phyloP scores from a whole-genome alignment of 768 basidiomycete species.

The Agrocybe pediades region DNA sequence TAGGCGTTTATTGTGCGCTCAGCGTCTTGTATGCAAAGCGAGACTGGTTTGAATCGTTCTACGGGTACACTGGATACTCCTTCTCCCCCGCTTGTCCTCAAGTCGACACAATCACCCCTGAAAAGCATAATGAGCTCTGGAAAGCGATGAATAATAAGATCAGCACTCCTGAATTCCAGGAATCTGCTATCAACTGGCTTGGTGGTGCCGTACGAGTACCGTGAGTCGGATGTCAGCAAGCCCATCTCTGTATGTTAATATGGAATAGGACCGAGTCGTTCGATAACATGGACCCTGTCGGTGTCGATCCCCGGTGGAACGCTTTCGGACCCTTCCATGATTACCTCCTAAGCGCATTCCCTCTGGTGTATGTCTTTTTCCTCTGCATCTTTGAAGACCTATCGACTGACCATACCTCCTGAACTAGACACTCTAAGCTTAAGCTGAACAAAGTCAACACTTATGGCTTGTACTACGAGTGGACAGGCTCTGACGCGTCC shows the following conservation, averaged over 20 bases:
- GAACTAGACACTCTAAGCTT: constrained; percentile 54
- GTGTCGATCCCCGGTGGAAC: constrained; percentile 55
- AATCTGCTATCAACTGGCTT: constrained; percentile 45
- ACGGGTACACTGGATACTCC: not conserved
- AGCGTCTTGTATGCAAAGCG: constrained; percentile 3
- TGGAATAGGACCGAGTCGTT: constrained; percentile 51
- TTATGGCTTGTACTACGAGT: constrained; percentile 73
- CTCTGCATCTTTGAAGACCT: not conserved
- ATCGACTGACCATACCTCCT: too few relatives aligned
- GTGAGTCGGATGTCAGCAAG: too few relatives aligned
- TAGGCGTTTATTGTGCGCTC: constrained; percentile 5
- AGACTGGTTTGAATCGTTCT: not conserved
- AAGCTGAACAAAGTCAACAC: constrained; percentile 72
- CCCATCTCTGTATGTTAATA: too few relatives aligned
- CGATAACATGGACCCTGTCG: constrained; percentile 49
- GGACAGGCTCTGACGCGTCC: constrained; percentile 61
- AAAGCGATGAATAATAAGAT: constrained; percentile 29
- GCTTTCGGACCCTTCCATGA: constrained; percentile 54
- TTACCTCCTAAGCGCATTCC: constrained; percentile 54
- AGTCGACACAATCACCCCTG: constrained; percentile 38
- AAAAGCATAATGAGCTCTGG: constrained; percentile 41
- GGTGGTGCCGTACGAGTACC: constrained; percentile 48
- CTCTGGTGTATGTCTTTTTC: constrained; percentile 56
- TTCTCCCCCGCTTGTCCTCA: constrained; percentile 32
- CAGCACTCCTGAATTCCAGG: constrained; percentile 37